A percentile compares a stretch with the other conserved stretches of the same genome.
Evolutionary conservation across 148 eudicot genomes (phyloP).

Genomic region (Rhododendron ovatum): DNA sequence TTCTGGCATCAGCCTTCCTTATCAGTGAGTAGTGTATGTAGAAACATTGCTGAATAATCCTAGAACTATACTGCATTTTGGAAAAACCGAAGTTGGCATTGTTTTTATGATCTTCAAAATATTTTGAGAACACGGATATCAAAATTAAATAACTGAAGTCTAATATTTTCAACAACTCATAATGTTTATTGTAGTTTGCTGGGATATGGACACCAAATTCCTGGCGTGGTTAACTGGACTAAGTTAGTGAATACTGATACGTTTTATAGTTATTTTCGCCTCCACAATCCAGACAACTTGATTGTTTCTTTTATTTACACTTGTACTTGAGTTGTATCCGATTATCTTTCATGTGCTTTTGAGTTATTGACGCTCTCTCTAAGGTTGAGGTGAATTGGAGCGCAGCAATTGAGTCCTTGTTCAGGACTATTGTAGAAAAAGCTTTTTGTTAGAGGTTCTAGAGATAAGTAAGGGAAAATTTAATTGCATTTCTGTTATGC

Average conservation of each 20-base stretch:
- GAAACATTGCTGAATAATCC: background rate
- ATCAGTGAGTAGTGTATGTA: background rate
- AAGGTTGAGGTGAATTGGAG: background rate
- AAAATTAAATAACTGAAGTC: background rate
- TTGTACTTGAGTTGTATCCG: background rate
- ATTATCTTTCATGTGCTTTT: background rate
- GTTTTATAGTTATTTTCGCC: background rate
- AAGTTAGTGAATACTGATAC: background rate
- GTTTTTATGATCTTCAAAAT: background rate
- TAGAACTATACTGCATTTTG: background rate
- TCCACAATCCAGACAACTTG: background rate
- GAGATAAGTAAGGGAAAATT: background rate
- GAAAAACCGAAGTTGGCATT: background rate
- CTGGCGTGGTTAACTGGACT: background rate
- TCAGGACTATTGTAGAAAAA: background rate
- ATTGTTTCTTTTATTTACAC: background rate
- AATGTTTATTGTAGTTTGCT: background rate
- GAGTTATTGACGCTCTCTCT: background rate
- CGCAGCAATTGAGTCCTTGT: background rate
- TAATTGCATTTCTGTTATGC: constrained; percentile 1
- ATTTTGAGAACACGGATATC: background rate
- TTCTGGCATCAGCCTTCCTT: background rate
- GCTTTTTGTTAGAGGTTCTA: background rate
- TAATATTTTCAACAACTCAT: background rate
- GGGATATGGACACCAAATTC: background rate